A percentile compares a stretch with the other conserved stretches of the same genome.
Conservation (phyloP, 75 land plant species). For the Chamaecyparis obtusa region DNA sequence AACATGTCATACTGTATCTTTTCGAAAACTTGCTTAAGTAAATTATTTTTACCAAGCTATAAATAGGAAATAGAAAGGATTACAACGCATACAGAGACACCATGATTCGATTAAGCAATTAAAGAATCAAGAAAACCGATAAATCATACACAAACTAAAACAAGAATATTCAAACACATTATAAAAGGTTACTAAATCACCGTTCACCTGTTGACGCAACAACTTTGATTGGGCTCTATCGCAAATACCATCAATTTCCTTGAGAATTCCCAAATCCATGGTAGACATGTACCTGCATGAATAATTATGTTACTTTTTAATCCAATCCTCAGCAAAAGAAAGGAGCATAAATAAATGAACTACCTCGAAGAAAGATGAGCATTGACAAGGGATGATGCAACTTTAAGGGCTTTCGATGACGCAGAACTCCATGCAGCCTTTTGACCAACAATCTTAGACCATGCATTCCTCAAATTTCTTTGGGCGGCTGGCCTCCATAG, state of each 20-base stretch:
- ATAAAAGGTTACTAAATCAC: not conserved
- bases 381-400: conserved; percentile 67
- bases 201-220: conserved; percentile 37
- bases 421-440: conserved; percentile 49
- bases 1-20: not conserved
- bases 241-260: conserved; percentile 40
- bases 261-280: conserved; percentile 55
- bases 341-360: conserved; percentile 1
- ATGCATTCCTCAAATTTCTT: conserved; percentile 60
- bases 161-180: not conserved
- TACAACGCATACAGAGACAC: not conserved
- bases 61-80: not conserved
- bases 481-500: conserved; percentile 88
- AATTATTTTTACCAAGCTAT: not conserved
- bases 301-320: not conserved
- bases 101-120: not conserved
- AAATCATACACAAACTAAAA: not conserved
- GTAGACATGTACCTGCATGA: conserved; percentile 38
- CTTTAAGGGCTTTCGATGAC: conserved; percentile 36
- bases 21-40: not conserved
- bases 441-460: conserved; percentile 47
- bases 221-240: conserved; percentile 41
- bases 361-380: conserved; percentile 49
- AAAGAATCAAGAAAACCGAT: not conserved
- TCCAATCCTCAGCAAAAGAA: not conserved